Evolutionary conservation across 2,329 filamentous ascomycete species (phyloP).

Genomic region (Neofusicoccum laricinum): DNA sequence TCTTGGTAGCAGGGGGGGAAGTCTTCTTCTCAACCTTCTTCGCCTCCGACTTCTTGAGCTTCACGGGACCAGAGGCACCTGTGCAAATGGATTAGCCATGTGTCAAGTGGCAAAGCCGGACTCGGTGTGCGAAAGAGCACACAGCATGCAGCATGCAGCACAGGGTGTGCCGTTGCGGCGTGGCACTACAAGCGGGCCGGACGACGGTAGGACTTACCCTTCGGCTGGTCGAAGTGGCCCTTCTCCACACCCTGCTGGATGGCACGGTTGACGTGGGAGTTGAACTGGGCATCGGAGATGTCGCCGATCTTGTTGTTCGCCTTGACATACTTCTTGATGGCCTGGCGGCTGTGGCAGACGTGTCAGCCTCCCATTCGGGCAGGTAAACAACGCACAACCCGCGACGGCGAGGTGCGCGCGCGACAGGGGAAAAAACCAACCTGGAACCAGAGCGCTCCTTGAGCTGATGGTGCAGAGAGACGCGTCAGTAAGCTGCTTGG

Average conservation of each 20-base stretch:
- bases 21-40: constrained; percentile 2
- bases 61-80: constrained; percentile 86
- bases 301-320: constrained; percentile 65
- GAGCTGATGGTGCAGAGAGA: constrained; percentile 51
- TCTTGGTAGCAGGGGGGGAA: constrained; percentile 23
- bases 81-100: not conserved
- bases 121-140: not conserved
- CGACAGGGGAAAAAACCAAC: constrained; percentile 50
- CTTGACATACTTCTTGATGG: constrained; percentile 72
- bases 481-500: constrained; percentile 46
- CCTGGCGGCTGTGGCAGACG: constrained; percentile 57
- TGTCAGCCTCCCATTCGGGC: constrained; percentile 31
- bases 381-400: constrained; percentile 26
- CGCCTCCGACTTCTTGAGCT: constrained; percentile 78
- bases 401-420: constrained; percentile 22
- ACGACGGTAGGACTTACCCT: constrained; percentile 61
- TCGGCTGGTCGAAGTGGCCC: constrained; percentile 83
- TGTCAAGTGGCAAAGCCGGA: not conserved
- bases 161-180: constrained; percentile 15
- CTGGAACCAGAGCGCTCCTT: constrained; percentile 70
- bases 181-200: constrained; percentile 25
- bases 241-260: constrained; percentile 79
- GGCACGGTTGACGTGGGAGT: constrained; percentile 81
- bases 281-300: constrained; percentile 58
- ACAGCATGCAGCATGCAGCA: not conserved